Evolutionary conservation across 345 rosid species (phyloP), one percentile per base, ranked within the genome.

Genomic region (Hypericum androsaemum): DNA sequence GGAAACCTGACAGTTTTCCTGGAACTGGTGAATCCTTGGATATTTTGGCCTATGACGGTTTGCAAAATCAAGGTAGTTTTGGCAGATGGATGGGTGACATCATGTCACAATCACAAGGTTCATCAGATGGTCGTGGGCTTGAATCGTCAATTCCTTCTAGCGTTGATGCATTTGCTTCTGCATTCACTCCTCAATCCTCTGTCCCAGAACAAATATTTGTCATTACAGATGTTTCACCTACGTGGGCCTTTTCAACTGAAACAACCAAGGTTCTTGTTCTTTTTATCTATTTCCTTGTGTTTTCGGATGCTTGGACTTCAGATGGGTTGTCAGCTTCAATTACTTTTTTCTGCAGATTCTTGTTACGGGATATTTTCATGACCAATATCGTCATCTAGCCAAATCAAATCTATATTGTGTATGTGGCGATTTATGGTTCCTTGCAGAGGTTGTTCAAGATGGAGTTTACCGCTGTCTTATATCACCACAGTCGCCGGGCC

Each of bases 401-500:
- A 80, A 76, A 40, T 78, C 82, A 64, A 76, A 73, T 55, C 62
- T 92, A 50, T 67, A 68, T 58, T 92, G 89, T 72, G 50, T 88
- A 36, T 83, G 94, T 28, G 98, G 97, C 15, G 94, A 81, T 51
- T 52, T 64, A 13, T 67, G 69, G 64, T 72, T 77, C 57, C 76
- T 66, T 53, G 82, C 77, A 2, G 90, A 85, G 53, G 58, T 76
- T 64, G 56, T 92, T 64, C 94, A 85, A 61, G 60, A 50, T 12
- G 98, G 98, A 56, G 97, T 85, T 22, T 92, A 88, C 66, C 83
- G 95, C 47, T 85, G 98, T 74, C 74, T 75, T 28, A 32, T 92
- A 70, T 66, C 80, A 5, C 81, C 84, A 3, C 84, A 81, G 50
- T 62, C 77, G 17, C 82, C 95, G 60, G 97, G 90, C 42, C 11